These are phyloP conservation scores for Penicillium diatomitis DNA, from an alignment of 495 filamentous ascomycete genomes.

Conservation along the genomic window DNA sequence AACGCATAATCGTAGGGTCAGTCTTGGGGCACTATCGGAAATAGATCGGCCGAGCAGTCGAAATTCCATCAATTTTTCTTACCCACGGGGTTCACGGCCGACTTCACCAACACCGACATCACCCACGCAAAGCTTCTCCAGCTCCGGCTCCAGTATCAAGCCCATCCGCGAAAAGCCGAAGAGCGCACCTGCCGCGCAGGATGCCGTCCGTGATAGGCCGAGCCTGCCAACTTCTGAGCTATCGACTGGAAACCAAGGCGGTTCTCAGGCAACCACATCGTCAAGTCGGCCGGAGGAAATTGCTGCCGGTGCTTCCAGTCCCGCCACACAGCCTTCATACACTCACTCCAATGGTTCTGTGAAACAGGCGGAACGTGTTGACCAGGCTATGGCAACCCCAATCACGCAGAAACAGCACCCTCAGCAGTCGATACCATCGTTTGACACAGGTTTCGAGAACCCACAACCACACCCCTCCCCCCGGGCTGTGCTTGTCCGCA, in stretches of 20 bases:
- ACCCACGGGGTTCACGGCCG: slow-evolving; percentile 52
- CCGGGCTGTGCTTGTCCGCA: slow-evolving; percentile 32
- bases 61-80: slow-evolving; percentile 78
- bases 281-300: slow-evolving; percentile 28
- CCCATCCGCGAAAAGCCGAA: too few relatives aligned
- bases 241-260: too few relatives aligned
- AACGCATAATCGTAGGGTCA: slow-evolving; percentile 13
- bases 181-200: too few relatives aligned
- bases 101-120: slow-evolving; percentile 27
- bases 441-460: not conserved
- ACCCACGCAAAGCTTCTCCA: too few relatives aligned
- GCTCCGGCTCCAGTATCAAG: too few relatives aligned
- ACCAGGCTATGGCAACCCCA: not conserved
- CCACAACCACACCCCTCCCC: slow-evolving; percentile 7
- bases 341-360: slow-evolving; percentile 1
- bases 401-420: not conserved
- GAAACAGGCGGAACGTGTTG: slow-evolving; percentile 3
- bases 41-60: slow-evolving; percentile 50
- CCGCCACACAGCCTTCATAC: too few relatives aligned
- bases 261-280: slow-evolving; percentile 8
- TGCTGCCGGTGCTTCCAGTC: slow-evolving; percentile 18
- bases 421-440: not conserved
- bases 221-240: too few relatives aligned
- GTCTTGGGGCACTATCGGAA: slow-evolving; percentile 34
- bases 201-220: too few relatives aligned